Evolutionary conservation across 805 yeast species (phyloP), one percentile per base, ranked within the genome.

Genomic region (Zygotorulaspora florentina): DNA sequence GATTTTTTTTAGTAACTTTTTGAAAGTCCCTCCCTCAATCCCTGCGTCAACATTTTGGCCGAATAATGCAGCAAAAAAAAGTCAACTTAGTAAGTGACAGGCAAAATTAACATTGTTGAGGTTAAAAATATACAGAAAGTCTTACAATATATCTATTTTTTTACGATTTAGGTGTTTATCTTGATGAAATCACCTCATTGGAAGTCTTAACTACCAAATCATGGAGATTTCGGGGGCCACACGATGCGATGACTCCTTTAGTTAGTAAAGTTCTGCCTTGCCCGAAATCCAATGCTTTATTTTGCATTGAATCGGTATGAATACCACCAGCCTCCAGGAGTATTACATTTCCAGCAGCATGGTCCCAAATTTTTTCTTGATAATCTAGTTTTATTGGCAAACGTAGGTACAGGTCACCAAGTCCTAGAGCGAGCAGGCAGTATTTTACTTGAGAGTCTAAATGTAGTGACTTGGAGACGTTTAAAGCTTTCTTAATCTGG

Each of bases 361-460:
- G 99, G 67, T 93, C 99, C 98, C 99, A 93, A 49, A 93, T 89
- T 67, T 93, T 93, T 64, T 93, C 99, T 57, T 87, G 77, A 64
- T 90, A 93, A 2, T 76, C 67, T 42, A 80, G 72, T 53, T 76
- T 80, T 38, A 83, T 79, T 11, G 99, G 99, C 47, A 95, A 69
- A 55, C 99, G 81, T 50, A 93, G 72, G 58, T 95, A 93, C 11
- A 93, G 77, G 57, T 93, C 97, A 3, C 96, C 98, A 45, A 85
- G 84, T 29, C 99, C 99, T 51, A 83, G 76, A 9, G 97, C 82
- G 38, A 93, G 74, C 12, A 90, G 80, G 70, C 98, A 91, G 70
- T 93, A 93, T 66, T 93, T 93, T 10, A 88, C 99, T 68, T 93
- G 99, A 2, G 96, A 88, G 67, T 93, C 99, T 70, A 95, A 73